These are phyloP conservation scores for Trypanosoma congolense DNA, from an alignment of 208 protist species.

Conservation along the genomic window DNA sequence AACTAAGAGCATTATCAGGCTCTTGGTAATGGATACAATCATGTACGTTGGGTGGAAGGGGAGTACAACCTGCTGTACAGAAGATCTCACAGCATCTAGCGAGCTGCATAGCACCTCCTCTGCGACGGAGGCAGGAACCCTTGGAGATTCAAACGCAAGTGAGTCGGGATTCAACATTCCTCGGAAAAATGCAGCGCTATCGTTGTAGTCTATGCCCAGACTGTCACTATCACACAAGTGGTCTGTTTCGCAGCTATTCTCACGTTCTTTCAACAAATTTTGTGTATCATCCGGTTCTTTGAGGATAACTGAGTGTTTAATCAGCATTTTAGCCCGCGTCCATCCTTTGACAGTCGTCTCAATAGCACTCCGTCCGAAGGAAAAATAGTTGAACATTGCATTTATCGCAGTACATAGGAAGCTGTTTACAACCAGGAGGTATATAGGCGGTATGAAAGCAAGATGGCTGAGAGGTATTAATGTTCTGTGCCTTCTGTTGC, in stretches of 20 bases:
- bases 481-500: too few species aligned
- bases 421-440: conserved; percentile 31
- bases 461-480: conserved; percentile 4
- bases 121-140: conserved; percentile 37
- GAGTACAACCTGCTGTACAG: conserved; percentile 48
- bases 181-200: conserved; percentile 22
- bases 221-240: background rate
- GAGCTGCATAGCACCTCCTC: conserved; percentile 35
- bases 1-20: conserved; percentile 45
- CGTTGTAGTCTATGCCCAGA: background rate
- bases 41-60: conserved; percentile 49
- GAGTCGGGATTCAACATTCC: conserved; percentile 14
- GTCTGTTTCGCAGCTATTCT: conserved; percentile 3
- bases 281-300: conserved; percentile 1
- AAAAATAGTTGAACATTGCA: conserved; percentile 32
- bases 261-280: background rate
- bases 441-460: conserved; percentile 38
- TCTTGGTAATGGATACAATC: conserved; percentile 43
- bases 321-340: conserved; percentile 32
- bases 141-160: conserved; percentile 6
- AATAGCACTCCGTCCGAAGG: conserved; percentile 13
- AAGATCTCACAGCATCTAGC: conserved; percentile 29
- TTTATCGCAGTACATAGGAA: conserved; percentile 28
- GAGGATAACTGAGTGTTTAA: conserved; percentile 28
- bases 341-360: conserved; percentile 25